Base-by-base conservation (phyloP, 306 rosid genomes). In the Vachellia collinsii region DNA sequence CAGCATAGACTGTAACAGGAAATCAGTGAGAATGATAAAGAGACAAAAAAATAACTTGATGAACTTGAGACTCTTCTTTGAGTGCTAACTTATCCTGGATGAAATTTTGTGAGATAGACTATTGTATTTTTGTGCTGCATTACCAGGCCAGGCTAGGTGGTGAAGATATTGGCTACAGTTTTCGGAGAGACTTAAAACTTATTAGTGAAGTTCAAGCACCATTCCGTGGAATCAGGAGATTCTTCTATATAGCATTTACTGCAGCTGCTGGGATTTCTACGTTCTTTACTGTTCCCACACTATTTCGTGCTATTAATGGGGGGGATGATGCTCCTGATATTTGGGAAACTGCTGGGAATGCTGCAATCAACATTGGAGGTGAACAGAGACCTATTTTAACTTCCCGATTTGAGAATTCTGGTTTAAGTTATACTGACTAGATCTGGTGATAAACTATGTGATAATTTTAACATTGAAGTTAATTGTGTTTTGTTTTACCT, bases 151-250 rank as follows among this genome's bases (percentile, higher is more conserved):
- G 88, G 85, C 73, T 89, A 44, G 99, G 99, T 23, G 99, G 99
- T 78, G 98, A 93, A 85, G 99, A 95, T 84, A 83, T 95, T 85
- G 99, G 99, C 80, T 90, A 86, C 47, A 11, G 99, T 84, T 95
- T 93, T 80, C 93, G 97, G 46, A 92, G 99, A 93, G 99, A 95
- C 89, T 91, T 95, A 72, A 95, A 93, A 88, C 99, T 95, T 83
- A 95, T 95, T 66, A 90, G 99, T 83, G 99, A 93, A 91, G 99
- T 95, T 69, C 99, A 95, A 86, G 99, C 98, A 74, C 99, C 99
- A 37, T 95, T 95, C 78, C 99, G 98, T 53, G 99, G 98, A 75
- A 83, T 95, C 70, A 85, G 99, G 86, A 91, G 85, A 88, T 93
- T 95, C 89, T 93, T 95, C 83, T 95, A 86, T 67, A 72, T 93